Conservation (phyloP, 2,329 filamentous ascomycete genomes). For the Thyridium curvatum region DNA sequence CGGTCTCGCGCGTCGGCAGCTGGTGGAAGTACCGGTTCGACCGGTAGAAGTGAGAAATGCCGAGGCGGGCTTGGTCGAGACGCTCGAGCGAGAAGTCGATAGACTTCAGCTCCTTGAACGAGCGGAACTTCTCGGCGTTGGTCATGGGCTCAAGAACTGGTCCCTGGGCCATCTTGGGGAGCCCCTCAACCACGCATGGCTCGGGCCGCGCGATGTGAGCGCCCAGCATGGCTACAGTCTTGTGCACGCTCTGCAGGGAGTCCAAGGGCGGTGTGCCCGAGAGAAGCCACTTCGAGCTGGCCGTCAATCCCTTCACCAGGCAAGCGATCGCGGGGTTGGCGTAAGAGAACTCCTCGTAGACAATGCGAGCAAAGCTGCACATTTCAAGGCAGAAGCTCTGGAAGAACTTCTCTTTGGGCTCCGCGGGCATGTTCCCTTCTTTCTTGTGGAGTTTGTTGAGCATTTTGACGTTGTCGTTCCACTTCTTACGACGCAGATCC, state of each 20-base stretch:
- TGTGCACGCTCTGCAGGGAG: slow-evolving; percentile 26
- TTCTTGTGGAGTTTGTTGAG: too few relatives aligned
- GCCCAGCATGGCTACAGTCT: slow-evolving; percentile 24
- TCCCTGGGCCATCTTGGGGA: slow-evolving; percentile 28
- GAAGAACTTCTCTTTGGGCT: slow-evolving; percentile 1
- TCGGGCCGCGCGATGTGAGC: slow-evolving; percentile 31
- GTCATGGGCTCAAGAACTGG: slow-evolving; percentile 19
- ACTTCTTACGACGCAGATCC: too few relatives aligned
- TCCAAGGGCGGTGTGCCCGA: slow-evolving; percentile 34
- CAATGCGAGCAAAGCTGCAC: slow-evolving; percentile 29
- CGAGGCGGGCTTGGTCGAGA: slow-evolving; percentile 35
- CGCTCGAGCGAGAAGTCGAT: slow-evolving; percentile 24
- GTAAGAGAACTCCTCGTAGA: slow-evolving; percentile 39
- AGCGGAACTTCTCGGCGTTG: slow-evolving; percentile 23
- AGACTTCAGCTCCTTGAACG: slow-evolving; percentile 25
- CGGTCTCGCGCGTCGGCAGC: slow-evolving; percentile 11
- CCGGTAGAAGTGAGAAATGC: slow-evolving; percentile 53
- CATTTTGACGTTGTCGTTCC: too few relatives aligned
- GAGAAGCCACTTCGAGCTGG: slow-evolving; percentile 33
- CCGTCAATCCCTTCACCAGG: slow-evolving; percentile 24
- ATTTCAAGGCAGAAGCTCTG: slow-evolving; percentile 19
- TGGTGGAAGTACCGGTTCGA: slow-evolving; percentile 27
- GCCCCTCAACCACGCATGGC: slow-evolving; percentile 20
- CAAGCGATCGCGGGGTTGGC: slow-evolving; percentile 12
- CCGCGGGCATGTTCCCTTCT: too few relatives aligned